Evolutionary conservation across 1,139 yeast genomes (phyloP), one percentile per base, ranked within the genome.

Genomic region (Debaryomycetaceae sp.): DNA sequence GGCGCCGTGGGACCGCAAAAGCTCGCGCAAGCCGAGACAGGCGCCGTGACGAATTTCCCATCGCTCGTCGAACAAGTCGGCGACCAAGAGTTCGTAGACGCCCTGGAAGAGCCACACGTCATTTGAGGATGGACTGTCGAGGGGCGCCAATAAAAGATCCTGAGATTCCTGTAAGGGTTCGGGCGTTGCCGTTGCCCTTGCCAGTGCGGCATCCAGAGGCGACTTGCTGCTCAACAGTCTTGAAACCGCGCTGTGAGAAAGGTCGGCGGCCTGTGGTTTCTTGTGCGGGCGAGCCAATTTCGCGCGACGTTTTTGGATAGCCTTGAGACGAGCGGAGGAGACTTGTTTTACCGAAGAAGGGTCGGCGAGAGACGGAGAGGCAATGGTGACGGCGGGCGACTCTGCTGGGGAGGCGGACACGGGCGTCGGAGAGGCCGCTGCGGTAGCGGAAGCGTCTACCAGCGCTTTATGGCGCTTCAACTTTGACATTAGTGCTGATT

Each of bases 21-120:
- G 62, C 50, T 90, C 98, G 48, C 98, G 68, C 27, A 92, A 61
- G 0, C 98, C 98, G 40, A 90, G 64, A 5, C 95, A 85, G 0
- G 97, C 90, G 24, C 98, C 99, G 53, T 92, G 99, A 43, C 99
- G 74, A 13, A 79, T 67, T 56, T 92, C 98, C 99, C 99, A 92
- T 30, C 70, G 66, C 26, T 83, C 92, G 40, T 80, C 79, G 48
- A 85, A 85, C 34, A 92, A 57, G 44, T 87, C 95, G 26, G 75
- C 75, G 37, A 85, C 60, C 25, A 92, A 55, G 20, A 87, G 58
- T 46, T 86, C 96, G 47, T 80, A 86, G n/a, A 90, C 78, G n/a
- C 96, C 95, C 61, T 87, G 96, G 43, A 87, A 83, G 33, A 86
- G 94, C 97, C 98, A 92, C 1, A 83, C 80, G 43, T 78, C 80